Evolutionary conservation across 2,329 filamentous ascomycete species (phyloP).

Genomic region (Fusarium abutilonis): DNA sequence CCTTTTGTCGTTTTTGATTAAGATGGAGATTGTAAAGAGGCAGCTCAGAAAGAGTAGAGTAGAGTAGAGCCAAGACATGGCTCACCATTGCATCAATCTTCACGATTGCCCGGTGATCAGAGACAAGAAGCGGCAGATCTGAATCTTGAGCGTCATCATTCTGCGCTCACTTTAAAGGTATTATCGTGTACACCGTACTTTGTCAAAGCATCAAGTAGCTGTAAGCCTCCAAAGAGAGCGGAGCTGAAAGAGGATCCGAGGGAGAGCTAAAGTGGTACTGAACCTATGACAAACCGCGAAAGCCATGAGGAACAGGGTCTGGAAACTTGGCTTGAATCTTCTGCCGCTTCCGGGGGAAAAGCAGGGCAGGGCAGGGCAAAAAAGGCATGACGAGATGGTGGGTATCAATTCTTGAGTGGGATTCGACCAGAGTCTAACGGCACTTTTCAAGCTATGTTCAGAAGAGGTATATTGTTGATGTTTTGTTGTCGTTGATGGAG

Average conservation of each 20-base stretch:
- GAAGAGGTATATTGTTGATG: slow-evolving; percentile 14
- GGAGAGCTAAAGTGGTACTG: slow-evolving; percentile 7
- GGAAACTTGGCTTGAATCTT: slow-evolving; percentile 32
- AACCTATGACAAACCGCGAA: slow-evolving; percentile 23
- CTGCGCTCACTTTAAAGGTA: slow-evolving; percentile 1
- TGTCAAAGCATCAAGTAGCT: slow-evolving; percentile 9
- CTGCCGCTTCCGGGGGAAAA: slow-evolving; percentile 34
- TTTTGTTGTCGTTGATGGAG: slow-evolving; percentile 20
- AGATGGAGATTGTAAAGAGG: slow-evolving; percentile 4
- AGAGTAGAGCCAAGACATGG: not conserved
- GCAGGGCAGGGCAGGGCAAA: slow-evolving; percentile 15
- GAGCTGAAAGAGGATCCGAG: slow-evolving; percentile 6
- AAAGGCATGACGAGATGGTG: slow-evolving; percentile 23
- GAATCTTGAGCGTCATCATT: slow-evolving; percentile 22
- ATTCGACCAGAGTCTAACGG: slow-evolving; percentile 7
- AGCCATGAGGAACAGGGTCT: slow-evolving; percentile 18
- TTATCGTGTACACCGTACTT: slow-evolving; percentile 15
- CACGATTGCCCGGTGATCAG: not conserved
- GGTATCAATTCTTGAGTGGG: slow-evolving; percentile 9
- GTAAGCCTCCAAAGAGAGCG: slow-evolving; percentile 14
- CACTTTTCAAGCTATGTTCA: slow-evolving; percentile 9
- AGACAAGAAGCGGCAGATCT: slow-evolving; percentile 1
- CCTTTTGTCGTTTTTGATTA: slow-evolving; percentile 20
- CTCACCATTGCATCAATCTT: not conserved
- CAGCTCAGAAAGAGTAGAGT: slow-evolving; percentile 5